Evolutionary conservation across 2,329 filamentous ascomycete species (phyloP).

Genomic region (Pseudogymnoascus sp.): DNA sequence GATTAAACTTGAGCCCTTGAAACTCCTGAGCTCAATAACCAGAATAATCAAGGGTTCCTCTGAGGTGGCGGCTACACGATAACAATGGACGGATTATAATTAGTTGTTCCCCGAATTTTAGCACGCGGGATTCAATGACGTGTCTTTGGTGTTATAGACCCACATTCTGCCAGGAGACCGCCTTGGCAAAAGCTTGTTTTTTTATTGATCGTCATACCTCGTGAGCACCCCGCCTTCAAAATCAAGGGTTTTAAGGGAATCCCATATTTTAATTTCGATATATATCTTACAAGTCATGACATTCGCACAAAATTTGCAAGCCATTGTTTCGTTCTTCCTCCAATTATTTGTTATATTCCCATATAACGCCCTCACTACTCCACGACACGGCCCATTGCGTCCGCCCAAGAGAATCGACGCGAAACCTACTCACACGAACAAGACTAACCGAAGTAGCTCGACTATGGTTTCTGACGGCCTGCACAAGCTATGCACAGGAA

Average conservation of each 20-base stretch:
- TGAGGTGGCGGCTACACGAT: not conserved
- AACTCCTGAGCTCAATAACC: not conserved
- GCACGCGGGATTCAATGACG: not conserved
- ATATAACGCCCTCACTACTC: conserved; percentile 26
- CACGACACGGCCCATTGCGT: conserved; percentile 19
- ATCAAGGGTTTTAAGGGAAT: not conserved
- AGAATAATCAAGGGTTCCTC: not conserved
- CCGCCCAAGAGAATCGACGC: not conserved
- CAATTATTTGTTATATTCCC: conserved; percentile 29
- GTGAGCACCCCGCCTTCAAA: not conserved
- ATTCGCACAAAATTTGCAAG: conserved; percentile 14
- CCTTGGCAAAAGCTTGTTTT: not conserved
- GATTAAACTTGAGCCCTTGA: not conserved
- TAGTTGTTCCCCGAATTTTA: not conserved
- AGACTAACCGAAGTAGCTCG: not conserved
- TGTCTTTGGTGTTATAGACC: not conserved
- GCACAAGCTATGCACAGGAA: conserved; percentile 44
- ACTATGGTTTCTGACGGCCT: conserved; percentile 40
- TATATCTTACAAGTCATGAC: conserved; percentile 11
- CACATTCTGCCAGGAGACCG: not conserved
- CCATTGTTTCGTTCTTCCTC: conserved; percentile 20
- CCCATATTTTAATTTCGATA: not conserved
- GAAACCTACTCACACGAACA: not conserved
- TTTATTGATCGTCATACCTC: not conserved
- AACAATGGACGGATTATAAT: not conserved